Conservation (phyloP, 257 asterid genomes). For the Fraxinus excelsior region DNA sequence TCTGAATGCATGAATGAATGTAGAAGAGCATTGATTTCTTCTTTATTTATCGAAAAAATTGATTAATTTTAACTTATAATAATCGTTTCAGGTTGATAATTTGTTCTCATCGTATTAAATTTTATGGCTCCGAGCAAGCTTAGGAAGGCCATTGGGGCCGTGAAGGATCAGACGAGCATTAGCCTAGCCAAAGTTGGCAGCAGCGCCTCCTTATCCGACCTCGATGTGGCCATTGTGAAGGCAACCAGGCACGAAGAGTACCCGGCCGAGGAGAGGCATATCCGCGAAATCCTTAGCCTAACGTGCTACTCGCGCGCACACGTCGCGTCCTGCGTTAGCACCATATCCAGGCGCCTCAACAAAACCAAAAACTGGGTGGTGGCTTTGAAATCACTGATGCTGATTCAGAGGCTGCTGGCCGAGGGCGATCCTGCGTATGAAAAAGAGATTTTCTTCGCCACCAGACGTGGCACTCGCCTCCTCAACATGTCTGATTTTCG, state of each 20-base stretch:
- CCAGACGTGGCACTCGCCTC: slow-evolving; percentile 87
- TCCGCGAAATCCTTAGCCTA: slow-evolving; percentile 69
- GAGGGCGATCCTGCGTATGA: slow-evolving; percentile 80
- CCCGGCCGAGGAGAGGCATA: slow-evolving; percentile 84
- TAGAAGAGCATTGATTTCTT: background rate
- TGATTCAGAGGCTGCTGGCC: slow-evolving; percentile 69
- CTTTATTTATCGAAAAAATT: background rate
- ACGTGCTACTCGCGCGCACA: slow-evolving; percentile 76
- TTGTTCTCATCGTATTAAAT: background rate
- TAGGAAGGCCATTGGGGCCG: slow-evolving; percentile 86
- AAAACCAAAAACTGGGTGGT: slow-evolving; percentile 92
- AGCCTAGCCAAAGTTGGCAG: slow-evolving; percentile 83
- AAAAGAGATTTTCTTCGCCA: slow-evolving; percentile 88
- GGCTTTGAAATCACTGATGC: slow-evolving; percentile 80
- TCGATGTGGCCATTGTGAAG: slow-evolving; percentile 91
- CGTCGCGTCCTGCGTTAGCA: slow-evolving; percentile 63
- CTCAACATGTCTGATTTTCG: slow-evolving; percentile 89
- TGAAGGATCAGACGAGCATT: slow-evolving; percentile 90
- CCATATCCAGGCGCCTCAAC: slow-evolving; percentile 76
- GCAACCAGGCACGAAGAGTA: slow-evolving; percentile 95
- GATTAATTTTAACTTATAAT: background rate
- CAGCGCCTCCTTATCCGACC: slow-evolving; percentile 74
- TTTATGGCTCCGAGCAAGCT: slow-evolving; percentile 88
- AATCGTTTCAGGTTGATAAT: background rate
- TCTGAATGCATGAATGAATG: background rate